Evolutionary conservation across 1,139 yeast genomes (phyloP), one percentile per base, ranked within the genome.

Genomic region (Hemisphaericaspora xylanilytica): DNA sequence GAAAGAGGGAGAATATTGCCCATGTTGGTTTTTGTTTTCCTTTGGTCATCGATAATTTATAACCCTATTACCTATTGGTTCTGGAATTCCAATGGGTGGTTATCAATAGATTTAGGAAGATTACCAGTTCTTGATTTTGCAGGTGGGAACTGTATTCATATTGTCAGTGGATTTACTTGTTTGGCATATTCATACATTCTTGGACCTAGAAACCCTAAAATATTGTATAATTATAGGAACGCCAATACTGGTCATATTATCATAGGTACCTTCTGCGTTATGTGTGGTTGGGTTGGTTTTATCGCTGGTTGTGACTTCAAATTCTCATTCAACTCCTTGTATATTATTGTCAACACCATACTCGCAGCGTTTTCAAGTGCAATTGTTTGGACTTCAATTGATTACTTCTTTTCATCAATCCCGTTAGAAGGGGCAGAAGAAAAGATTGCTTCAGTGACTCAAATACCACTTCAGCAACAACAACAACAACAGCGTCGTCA

Each of bases 41-140:
- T 67, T 15, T 80, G 85, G 85, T 67, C 80, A 9, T 61, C 70
- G 3, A 55, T 78, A 10, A 76, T 80, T n/a, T 80, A 80, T 52
- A 78, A 78, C 49, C 85, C 85, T 0, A 73, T 79, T 1, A 78
- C 80, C 2, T 78, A 78, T 53, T 80, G 85, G 85, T 72, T 78
- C 48, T 80, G 85, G 85, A 78, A 78, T 53, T 48, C 58, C 8
- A 59, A 70, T 40, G 85, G 85, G 3, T 80, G 85, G 85, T 65
- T 79, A 25, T 65, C 72, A 1, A 56, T 62, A 0, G 70, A 67
- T 41, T 54, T 61, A 32, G 48, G 56, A 22, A 58, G 61, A 33
- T 50, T 70, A 9, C 80, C 81, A 0, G 80, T 75, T 1, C 58
- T 80, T 15, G 85, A 80, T 56, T 79, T 77, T 56, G 84, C 85